phyloP scores from a whole-genome alignment of 1,284 basidiomycete species.

The Boletus calvinii region DNA sequence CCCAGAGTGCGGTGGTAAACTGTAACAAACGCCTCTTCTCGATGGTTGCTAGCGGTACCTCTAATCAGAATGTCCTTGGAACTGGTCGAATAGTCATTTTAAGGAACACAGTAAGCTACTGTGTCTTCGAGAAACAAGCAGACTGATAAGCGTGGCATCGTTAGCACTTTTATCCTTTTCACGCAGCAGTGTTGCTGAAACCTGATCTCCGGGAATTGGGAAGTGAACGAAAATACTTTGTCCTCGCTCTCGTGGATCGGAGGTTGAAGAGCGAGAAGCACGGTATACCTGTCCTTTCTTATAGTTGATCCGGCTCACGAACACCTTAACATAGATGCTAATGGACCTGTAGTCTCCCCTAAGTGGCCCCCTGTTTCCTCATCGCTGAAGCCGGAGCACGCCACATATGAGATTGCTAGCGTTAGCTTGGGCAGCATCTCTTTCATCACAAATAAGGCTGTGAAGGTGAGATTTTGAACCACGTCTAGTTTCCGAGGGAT shows the following conservation, averaged over 20 bases:
- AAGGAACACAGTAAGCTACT: conserved; percentile 68
- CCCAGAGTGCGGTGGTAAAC: conserved; percentile 65
- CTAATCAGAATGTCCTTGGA: conserved; percentile 67
- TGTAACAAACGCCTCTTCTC: conserved; percentile 66
- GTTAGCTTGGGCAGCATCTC: conserved; percentile 78
- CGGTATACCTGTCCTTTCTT: conserved; percentile 41
- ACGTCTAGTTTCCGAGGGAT: background rate
- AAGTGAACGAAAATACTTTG: conserved; percentile 59
- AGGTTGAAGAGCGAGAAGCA: conserved; percentile 55
- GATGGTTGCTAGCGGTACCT: conserved; percentile 62
- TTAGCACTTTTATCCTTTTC: conserved; percentile 77
- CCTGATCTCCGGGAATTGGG: conserved; percentile 56
- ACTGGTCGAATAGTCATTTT: conserved; percentile 84
- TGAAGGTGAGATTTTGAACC: conserved; percentile 61
- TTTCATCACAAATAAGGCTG: conserved; percentile 65
- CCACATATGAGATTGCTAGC: conserved; percentile 68
- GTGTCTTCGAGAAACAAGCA: background rate
- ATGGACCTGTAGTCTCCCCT: conserved; percentile 64
- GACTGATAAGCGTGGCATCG: conserved; percentile 5
- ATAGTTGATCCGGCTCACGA: background rate
- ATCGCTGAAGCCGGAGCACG: conserved; percentile 48
- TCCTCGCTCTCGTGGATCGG: conserved; percentile 75
- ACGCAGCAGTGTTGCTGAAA: conserved; percentile 77
- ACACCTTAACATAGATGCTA: conserved; percentile 48
- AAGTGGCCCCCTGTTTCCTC: conserved; percentile 66